Conservation (phyloP, 164 flowering plant species). For the Platanus orientalis region DNA sequence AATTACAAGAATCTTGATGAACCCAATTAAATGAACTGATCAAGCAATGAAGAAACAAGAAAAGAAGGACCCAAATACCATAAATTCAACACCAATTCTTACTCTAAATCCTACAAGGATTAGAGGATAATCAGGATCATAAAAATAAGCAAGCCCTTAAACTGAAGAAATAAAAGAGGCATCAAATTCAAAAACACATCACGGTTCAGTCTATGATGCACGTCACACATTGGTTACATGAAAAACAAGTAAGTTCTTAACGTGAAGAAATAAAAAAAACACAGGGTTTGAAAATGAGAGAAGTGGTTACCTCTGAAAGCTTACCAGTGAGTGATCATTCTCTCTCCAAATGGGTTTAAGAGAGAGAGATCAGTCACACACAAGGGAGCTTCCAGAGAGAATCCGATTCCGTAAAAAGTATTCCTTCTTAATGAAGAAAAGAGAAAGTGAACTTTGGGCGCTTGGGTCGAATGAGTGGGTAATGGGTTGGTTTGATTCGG, state of each 20-base stretch:
- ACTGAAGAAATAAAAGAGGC: background rate
- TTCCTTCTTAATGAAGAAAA: too few relatives aligned
- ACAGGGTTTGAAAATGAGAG: too few relatives aligned
- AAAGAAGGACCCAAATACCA: background rate
- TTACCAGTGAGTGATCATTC: background rate
- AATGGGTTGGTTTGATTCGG: too few relatives aligned
- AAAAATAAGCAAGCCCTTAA: background rate
- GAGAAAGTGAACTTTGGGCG: too few relatives aligned
- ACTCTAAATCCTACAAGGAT: background rate
- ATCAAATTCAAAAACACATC: too few relatives aligned
- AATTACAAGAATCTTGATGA: background rate
- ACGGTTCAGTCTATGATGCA: too few relatives aligned
- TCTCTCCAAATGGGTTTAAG: background rate
- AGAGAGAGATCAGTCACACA: background rate
- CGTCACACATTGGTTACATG: too few relatives aligned
- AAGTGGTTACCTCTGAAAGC: background rate
- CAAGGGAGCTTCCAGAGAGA: too few relatives aligned
- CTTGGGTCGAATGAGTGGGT: too few relatives aligned
- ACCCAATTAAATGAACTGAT: background rate
- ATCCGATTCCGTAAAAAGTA: too few relatives aligned
- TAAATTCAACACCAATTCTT: background rate
- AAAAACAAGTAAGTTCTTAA: background rate
- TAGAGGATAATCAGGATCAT: background rate
- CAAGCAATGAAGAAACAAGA: background rate
- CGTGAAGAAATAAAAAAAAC: background rate